phyloP scores from a whole-genome alignment of 2,329 filamentous ascomycete species.

The Coniochaeta ligniaria region DNA sequence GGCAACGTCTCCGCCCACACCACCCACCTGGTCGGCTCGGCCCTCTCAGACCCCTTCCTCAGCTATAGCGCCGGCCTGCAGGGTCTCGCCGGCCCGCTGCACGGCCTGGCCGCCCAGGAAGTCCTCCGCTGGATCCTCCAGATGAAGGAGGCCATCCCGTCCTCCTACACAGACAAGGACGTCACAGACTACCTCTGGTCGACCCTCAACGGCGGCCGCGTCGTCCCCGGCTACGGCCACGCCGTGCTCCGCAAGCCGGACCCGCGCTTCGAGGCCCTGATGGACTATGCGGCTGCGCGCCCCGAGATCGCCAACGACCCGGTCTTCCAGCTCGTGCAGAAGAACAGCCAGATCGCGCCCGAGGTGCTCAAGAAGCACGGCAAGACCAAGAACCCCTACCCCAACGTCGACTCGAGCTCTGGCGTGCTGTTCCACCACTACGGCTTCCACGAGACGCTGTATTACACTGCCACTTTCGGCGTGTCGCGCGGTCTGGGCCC shows the following conservation, averaged over 20 bases:
- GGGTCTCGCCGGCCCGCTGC: slow-evolving; percentile 87
- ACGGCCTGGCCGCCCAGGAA: slow-evolving; percentile 90
- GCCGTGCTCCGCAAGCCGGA: slow-evolving; percentile 95
- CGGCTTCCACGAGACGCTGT: slow-evolving; percentile 92
- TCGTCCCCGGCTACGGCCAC: slow-evolving; percentile 92
- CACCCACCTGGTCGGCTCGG: slow-evolving; percentile 91
- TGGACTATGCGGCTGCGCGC: slow-evolving; percentile 85
- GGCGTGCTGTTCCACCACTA: slow-evolving; percentile 98
- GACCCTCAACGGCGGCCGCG: slow-evolving; percentile 86
- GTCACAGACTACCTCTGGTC: slow-evolving; percentile 88
- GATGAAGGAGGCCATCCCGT: slow-evolving; percentile 85
- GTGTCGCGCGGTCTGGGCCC: slow-evolving; percentile 72
- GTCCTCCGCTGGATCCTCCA: slow-evolving; percentile 94
- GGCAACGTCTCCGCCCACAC: slow-evolving; percentile 95
- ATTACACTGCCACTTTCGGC: slow-evolving; percentile 75
- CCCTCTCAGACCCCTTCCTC: slow-evolving; percentile 89
- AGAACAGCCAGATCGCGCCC: slow-evolving; percentile 87
- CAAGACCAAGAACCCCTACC: slow-evolving; percentile 97
- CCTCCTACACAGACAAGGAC: slow-evolving; percentile 69
- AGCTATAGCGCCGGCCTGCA: slow-evolving; percentile 94
- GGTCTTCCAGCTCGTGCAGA: slow-evolving; percentile 88
- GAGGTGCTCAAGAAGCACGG: slow-evolving; percentile 88
- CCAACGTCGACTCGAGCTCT: slow-evolving; percentile 90
- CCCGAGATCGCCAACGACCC: slow-evolving; percentile 82
- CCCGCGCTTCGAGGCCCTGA: slow-evolving; percentile 90